Conservation (phyloP, 75 land plant species). For the Azolla pinnata region DNA sequence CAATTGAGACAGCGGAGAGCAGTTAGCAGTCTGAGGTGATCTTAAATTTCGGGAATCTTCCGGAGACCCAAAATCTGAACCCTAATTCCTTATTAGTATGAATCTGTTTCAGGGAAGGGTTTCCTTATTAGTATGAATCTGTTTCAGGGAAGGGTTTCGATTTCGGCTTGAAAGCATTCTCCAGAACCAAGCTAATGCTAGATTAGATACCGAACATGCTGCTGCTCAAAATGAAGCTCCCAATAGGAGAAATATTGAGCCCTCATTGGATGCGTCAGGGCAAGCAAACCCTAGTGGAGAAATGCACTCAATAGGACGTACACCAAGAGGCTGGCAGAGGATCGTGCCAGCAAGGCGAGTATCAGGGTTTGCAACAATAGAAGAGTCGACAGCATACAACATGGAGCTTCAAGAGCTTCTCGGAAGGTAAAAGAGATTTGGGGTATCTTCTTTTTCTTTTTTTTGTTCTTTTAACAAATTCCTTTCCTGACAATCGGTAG, state of each 20-base stretch:
- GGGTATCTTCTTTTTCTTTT: background rate
- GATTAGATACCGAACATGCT: conserved; percentile 11
- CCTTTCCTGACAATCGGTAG: too few species aligned
- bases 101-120: too few species aligned
- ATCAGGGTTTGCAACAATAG: conserved; percentile 53
- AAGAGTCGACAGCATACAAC: conserved; percentile 78
- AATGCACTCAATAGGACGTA: background rate
- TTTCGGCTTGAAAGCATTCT: conserved; percentile 68
- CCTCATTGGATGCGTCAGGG: background rate
- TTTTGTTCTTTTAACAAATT: too few species aligned
- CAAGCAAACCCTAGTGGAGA: conserved; percentile 2
- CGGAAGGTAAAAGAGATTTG: conserved; percentile 47
- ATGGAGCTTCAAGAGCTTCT: conserved; percentile 94
- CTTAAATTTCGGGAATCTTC: too few species aligned
- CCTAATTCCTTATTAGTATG: too few species aligned
- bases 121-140: too few species aligned
- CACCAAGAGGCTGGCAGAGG: conserved; percentile 12
- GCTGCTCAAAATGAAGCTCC: conserved; percentile 16
- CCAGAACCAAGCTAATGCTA: conserved; percentile 49
- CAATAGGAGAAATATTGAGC: conserved; percentile 11
- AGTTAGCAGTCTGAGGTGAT: conserved; percentile 87
- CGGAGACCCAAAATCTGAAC: too few species aligned
- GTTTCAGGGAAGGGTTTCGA: conserved; percentile 71
- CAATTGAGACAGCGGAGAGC: conserved; percentile 76
- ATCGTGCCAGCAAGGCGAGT: conserved; percentile 33